Conservation (phyloP, 306 rosid species). For the Rubus parviflorus region DNA sequence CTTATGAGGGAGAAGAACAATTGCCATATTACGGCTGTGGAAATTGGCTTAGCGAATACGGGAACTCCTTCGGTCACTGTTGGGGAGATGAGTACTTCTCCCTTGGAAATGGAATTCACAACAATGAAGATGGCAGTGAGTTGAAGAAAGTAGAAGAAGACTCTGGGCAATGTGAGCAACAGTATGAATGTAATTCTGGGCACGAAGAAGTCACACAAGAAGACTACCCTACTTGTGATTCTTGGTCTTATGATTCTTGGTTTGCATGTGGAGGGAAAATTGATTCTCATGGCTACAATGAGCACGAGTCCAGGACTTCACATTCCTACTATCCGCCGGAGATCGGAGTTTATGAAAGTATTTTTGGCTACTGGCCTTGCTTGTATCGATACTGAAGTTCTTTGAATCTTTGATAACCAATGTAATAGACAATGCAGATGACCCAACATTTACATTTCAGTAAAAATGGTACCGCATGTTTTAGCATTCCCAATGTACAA, state of each 20-base stretch:
- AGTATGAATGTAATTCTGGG: background rate
- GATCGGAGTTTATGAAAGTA: conserved; percentile 21
- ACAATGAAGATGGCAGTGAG: conserved; percentile 14
- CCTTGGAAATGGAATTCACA: conserved; percentile 8
- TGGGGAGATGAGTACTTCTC: conserved; percentile 21
- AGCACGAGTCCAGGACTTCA: conserved; percentile 19
- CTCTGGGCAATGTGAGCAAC: conserved; percentile 9
- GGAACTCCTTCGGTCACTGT: conserved; percentile 5
- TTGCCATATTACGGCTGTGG: conserved; percentile 3
- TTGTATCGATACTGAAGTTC: conserved; percentile 18
- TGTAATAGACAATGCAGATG: background rate
- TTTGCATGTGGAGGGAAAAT: conserved; percentile 11
- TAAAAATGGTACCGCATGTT: background rate
- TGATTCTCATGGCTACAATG: background rate
- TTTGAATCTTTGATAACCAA: background rate
- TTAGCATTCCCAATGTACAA: background rate
- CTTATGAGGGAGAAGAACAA: conserved; percentile 24
- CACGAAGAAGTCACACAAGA: conserved; percentile 16
- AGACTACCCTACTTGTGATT: conserved; percentile 23
- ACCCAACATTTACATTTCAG: background rate
- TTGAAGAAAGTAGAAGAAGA: conserved; percentile 9
- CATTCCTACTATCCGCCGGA: conserved; percentile 13
- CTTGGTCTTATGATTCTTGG: conserved; percentile 31
- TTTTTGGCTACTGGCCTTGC: conserved; percentile 46
- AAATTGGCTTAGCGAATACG: conserved; percentile 13